phyloP scores from a whole-genome alignment of 768 basidiomycete species.

The Leucosporidium yakuticum region DNA sequence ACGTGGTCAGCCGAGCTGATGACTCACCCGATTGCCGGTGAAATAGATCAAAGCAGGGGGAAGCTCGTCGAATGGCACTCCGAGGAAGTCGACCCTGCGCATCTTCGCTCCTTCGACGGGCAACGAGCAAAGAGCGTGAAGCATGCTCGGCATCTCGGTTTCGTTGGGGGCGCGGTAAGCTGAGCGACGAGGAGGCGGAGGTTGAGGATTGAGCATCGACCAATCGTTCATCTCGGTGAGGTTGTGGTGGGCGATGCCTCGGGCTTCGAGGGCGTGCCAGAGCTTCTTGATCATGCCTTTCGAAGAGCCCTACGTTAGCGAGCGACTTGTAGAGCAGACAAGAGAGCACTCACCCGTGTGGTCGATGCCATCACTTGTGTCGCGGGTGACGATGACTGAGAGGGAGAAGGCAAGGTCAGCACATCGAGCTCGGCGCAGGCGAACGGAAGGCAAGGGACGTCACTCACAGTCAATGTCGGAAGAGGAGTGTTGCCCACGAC shows the following conservation, averaged over 20 bases:
- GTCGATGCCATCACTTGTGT: slow-evolving; percentile 37
- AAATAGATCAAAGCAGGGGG: slow-evolving; percentile 30
- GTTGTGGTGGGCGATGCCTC: slow-evolving; percentile 39
- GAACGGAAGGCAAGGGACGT: slow-evolving; percentile 35
- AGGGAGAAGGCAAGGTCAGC: slow-evolving; percentile 41
- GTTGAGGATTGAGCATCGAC: background rate
- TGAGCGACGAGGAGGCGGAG: too few species aligned
- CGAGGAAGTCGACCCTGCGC: slow-evolving; percentile 26
- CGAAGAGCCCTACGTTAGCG: too few species aligned
- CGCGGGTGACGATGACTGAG: slow-evolving; percentile 43
- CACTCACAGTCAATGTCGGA: too few species aligned
- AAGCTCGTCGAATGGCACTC: slow-evolving; percentile 17
- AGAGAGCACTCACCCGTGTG: slow-evolving; percentile 16
- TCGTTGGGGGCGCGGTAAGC: too few species aligned
- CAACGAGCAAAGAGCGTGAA: slow-evolving; percentile 12
- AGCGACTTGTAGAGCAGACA: too few species aligned
- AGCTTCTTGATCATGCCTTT: slow-evolving; percentile 29
- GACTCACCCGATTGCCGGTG: background rate
- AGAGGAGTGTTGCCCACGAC: too few species aligned
- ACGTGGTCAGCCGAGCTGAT: too few species aligned
- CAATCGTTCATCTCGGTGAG: slow-evolving; percentile 9
- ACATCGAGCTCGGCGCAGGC: too few species aligned
- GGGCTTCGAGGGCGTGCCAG: slow-evolving; percentile 30
- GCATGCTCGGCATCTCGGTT: background rate
- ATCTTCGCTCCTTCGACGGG: background rate